phyloP scores from a whole-genome alignment of 148 eudicot genomes.

The Suaeda aralocaspica region DNA sequence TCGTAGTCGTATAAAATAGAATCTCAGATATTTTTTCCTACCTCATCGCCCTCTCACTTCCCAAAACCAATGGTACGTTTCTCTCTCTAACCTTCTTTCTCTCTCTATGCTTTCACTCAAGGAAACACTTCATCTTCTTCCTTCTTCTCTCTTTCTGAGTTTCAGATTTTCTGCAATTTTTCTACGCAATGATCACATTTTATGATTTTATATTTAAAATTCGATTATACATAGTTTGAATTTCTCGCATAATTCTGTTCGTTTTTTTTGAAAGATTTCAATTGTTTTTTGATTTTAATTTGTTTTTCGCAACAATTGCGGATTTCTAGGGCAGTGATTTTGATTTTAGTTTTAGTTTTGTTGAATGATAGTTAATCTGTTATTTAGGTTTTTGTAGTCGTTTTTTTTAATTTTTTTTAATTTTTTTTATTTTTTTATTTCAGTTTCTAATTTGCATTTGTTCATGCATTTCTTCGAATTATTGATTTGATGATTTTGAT shows the following conservation, averaged over 20 bases:
- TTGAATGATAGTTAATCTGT: neutral
- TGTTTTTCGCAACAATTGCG: neutral
- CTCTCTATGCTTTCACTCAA: conserved; percentile 16
- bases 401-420: neutral
- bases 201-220: too few relatives aligned
- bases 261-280: neutral
- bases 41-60: conserved; percentile 1
- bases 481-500: too few relatives aligned
- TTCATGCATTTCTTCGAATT: neutral
- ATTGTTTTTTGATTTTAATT: neutral
- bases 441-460: too few relatives aligned
- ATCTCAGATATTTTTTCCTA: conserved; percentile 5
- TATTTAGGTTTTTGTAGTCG: neutral
- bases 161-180: neutral
- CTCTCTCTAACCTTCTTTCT: conserved; percentile 19
- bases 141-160: neutral
- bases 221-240: neutral
- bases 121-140: conserved; percentile 13
- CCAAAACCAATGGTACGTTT: conserved; percentile 10
- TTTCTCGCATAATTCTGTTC: conserved; percentile 10
- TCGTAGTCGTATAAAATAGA: too few relatives aligned
- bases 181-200: neutral
- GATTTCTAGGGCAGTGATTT: too few relatives aligned
- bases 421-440: neutral
- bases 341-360: neutral